Percentiles rank a stretch among this genome's conserved stretches.
phyloP scores from a whole-genome alignment of 306 rosid genomes.

The Macrotyloma uniflorum region DNA sequence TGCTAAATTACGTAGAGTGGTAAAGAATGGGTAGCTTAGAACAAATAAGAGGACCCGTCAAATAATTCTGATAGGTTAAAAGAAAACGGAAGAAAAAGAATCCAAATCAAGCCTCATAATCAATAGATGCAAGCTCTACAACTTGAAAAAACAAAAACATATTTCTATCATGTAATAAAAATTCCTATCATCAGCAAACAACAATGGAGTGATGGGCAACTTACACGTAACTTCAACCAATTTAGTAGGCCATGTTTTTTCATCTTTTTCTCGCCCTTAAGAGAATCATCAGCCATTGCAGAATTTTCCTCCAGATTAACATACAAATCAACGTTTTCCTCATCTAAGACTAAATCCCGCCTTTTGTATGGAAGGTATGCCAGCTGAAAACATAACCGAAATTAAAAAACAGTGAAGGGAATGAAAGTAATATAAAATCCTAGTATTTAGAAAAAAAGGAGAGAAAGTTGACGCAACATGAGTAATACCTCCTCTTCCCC shows the following conservation, averaged over 20 bases:
- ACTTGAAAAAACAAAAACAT: neutral
- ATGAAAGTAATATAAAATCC: slow-evolving; percentile 4
- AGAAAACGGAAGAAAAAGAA: slow-evolving; percentile 28
- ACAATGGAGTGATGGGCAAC: slow-evolving; percentile 36
- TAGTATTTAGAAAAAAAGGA: neutral
- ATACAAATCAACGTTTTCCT: slow-evolving; percentile 80
- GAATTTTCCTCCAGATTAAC: slow-evolving; percentile 78
- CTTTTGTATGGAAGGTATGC: slow-evolving; percentile 97
- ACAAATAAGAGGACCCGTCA: slow-evolving; percentile 24
- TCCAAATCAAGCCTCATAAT: slow-evolving; percentile 26
- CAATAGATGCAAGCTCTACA: slow-evolving; percentile 28
- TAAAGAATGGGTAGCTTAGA: slow-evolving; percentile 30
- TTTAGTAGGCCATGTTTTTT: slow-evolving; percentile 92
- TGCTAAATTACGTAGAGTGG: neutral
- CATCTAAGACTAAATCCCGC: slow-evolving; percentile 85
- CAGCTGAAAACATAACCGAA: slow-evolving; percentile 63
- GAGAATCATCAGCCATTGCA: slow-evolving; percentile 57
- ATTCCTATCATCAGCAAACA: slow-evolving; percentile 15
- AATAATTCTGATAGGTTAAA: neutral
- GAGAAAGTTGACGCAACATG: slow-evolving; percentile 18
- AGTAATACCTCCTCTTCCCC: slow-evolving; percentile 75
- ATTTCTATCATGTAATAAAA: slow-evolving; percentile 17
- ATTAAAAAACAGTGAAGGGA: slow-evolving; percentile 31
- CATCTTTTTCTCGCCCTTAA: slow-evolving; percentile 83
- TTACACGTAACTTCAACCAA: slow-evolving; percentile 93